Base-by-base conservation (phyloP, 2,329 filamentous ascomycete genomes). In the Rhynchosporium graminicola region DNA sequence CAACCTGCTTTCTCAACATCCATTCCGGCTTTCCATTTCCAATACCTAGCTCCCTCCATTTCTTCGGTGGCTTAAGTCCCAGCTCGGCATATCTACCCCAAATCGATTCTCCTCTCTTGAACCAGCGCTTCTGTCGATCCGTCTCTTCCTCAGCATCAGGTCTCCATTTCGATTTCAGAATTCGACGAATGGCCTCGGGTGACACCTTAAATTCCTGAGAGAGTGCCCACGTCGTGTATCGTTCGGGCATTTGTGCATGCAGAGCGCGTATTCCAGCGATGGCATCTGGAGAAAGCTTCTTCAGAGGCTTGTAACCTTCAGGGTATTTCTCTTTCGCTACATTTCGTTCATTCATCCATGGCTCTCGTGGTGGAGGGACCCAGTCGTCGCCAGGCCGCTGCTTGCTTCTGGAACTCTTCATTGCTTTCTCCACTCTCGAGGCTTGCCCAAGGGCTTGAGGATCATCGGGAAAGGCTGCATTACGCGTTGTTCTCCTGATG, bases 251-350 rank as follows among this genome's bases (percentile, higher is more conserved):
- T 69, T 92, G 87, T 31, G 83, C 79, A 75, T 97, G 86, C 40
- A 99, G 80, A 26, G 90, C 88, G 47, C 92, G 87, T 69, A 99
- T 96, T 47, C 92, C 93, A n/a, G 90, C 88, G 38, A 97, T 80
- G 0, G 93, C 92, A 75, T 98, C 94, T 0, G 95, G 95, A 0
- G 95, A 98, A 9, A 99, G 82, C 63, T 88, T 88, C 76, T 96
- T 97, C 55, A 84, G 83, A 36, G 95, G 94, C 33, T 83, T 82
- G 93, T 94, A 99, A 9, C 88, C 86, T 7, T 88, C 84, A 1
- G 86, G 86, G 67, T 97, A 95, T 72, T 98, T 99, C 64, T 84
- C 76, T 70, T 87, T 84, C 42, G 96, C 77, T 0, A 87, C 89
- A 1, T 78, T 79, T 74, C 97, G 97, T 68, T 97, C 89, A 13